Conservation (phyloP, 371 early-diverging fungal genomes). For the Mortierella sp. region DNA sequence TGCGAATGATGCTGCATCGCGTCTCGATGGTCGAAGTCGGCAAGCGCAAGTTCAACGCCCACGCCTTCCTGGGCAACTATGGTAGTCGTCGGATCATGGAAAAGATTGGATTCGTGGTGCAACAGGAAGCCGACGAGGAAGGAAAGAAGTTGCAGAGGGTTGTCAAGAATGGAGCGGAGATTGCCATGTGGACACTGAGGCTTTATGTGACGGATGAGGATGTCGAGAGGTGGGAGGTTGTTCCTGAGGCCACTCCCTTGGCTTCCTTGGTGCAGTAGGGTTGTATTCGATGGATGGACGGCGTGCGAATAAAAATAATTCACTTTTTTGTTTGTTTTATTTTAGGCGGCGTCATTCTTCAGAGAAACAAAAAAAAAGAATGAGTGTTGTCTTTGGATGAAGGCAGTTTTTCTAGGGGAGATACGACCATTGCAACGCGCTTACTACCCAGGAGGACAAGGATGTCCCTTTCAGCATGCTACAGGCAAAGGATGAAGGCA, state of each 20-base stretch:
- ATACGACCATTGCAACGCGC: too few species aligned
- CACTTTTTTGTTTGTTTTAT: neutral
- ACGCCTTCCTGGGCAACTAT: slow-evolving; percentile 35
- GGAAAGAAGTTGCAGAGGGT: neutral
- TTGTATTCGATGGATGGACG: neutral
- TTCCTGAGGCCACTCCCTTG: slow-evolving; percentile 32
- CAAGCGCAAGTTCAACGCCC: slow-evolving; percentile 51
- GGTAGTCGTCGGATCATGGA: slow-evolving; percentile 42
- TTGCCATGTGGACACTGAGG: slow-evolving; percentile 27
- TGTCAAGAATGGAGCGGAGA: slow-evolving; percentile 14
- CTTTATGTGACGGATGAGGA: slow-evolving; percentile 35
- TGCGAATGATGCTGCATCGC: slow-evolving; percentile 26
- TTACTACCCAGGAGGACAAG: too few species aligned
- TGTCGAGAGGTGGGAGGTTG: slow-evolving; percentile 14
- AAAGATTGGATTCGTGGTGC: slow-evolving; percentile 42
- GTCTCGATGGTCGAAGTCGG: slow-evolving; percentile 35
- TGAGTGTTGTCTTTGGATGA: too few species aligned
- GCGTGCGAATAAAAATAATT: neutral
- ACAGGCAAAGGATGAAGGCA: too few species aligned
- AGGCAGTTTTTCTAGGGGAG: too few species aligned
- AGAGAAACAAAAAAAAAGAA: too few species aligned
- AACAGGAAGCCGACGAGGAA: slow-evolving; percentile 13
- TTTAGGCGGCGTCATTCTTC: too few species aligned
- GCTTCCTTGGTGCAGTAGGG: neutral
- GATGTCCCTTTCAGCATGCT: too few species aligned